Evolutionary conservation across 768 basidiomycete species (phyloP), one percentile per base, ranked within the genome.

Genomic region (Scleroderma citrinum): DNA sequence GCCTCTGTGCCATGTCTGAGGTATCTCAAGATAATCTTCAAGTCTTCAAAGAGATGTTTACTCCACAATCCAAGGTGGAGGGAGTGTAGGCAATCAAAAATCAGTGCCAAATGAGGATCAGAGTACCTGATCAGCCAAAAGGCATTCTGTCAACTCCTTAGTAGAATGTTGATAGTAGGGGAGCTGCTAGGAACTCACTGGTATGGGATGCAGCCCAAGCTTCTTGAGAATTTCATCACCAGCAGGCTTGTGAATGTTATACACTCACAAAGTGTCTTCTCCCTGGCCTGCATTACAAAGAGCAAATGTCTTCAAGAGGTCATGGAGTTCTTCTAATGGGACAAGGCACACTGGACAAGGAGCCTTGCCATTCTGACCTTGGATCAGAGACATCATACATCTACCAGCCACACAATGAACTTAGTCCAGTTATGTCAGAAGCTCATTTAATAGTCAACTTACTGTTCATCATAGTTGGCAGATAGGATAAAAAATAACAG

Each of bases 391-490:
- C 67, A 74, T 72, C 2, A 68, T 51, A 31, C 57, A 65, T 34
- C 71, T 72, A 11, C 13, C 12, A 35, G 13, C 8, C 4, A 29
- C n/a, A n/a, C n/a, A n/a, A n/a, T n/a, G n/a, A n/a, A n/a, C n/a
- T n/a, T n/a, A n/a, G n/a, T n/a, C n/a, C n/a, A n/a, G n/a, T n/a
- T 7, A 32, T 32, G 13, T 32, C 31, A 32, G 31, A 32, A 32
- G 31, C 13, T 7, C 7, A 32, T 32, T 65, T 8, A 72, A 66
- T 3, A 64, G 46, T 50, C 67, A 11, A n/a, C 68, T n/a, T 64
- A 74, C 73, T 69, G 67, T 59, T 76, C 72, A 50, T 75, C 69
- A 52, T 72, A 76, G 37, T 75, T 71, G 20, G 71, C 65, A 8
- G 66, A 67, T 2, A 72, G 47, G 11, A 73, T 69, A 0, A 71